Evolutionary conservation across 495 filamentous ascomycete genomes (phyloP), one percentile per base, ranked within the genome.

Genomic region (Polyplosphaeria fusca): DNA sequence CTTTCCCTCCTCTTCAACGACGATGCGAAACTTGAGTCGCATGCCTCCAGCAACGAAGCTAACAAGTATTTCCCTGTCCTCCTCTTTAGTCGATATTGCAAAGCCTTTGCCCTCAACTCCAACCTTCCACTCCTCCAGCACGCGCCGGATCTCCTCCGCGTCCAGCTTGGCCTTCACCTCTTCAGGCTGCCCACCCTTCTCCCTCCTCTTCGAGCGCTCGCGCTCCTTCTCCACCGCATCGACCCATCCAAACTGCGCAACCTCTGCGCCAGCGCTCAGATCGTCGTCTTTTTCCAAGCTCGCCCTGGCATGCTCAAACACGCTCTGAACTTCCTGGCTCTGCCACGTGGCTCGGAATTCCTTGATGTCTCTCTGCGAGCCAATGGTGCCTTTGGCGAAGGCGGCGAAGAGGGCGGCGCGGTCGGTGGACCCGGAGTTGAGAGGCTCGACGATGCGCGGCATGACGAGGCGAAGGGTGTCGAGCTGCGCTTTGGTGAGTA

Each of bases 171-270:
- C 40, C 4, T 28, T 5, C 4, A 23, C 7, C n/a, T 43, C 27
- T 12, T 53, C 28, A 14, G n/a, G 19, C 16, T 25, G 41, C 19
- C 53, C 42, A 19, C 46, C 47, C 13, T 12, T 52, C 19, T 42
- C 7, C 19, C 45, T 49, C 4, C 27, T 14, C 26, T 32, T 32
- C 7, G 38, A 9, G 14, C n/a, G 12, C 45, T 62, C 40, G 14
- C 43, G 23, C 43, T 44, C 44, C 4, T 24, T 39, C 0, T 25
- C 22, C 35, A 50, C 39, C 11, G 13, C 22, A 5, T 56, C 24
- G 37, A 48, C 44, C 63, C 62, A 65, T 19, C 65, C 65, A 42
- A 60, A 65, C 32, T 35, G 40, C 0, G 62, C 42, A 3, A 68
- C 39, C 22, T 47, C 13, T 9, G 35, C 38, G 20, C 32, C 27